phyloP scores from a whole-genome alignment of 2,329 filamentous ascomycete genomes.

The Colletotrichum ledebouriae region DNA sequence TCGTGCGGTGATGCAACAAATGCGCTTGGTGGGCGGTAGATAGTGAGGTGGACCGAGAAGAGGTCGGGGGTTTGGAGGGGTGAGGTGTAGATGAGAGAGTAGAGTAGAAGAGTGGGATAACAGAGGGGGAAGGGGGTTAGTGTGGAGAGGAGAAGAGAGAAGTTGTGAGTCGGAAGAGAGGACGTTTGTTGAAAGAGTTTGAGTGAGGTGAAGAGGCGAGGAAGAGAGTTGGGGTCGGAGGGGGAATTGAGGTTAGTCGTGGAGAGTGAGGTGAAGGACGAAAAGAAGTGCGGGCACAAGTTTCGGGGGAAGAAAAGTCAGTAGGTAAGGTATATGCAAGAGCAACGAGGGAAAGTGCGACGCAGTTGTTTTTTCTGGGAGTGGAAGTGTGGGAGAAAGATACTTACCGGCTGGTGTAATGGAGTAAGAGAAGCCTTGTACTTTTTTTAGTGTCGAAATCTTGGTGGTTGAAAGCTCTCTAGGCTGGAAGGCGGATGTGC shows the following conservation, averaged over 20 bases:
- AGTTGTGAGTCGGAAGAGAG: constrained; percentile 45
- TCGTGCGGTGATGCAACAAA: constrained; percentile 23
- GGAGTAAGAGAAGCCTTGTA: constrained; percentile 3
- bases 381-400: constrained; percentile 22
- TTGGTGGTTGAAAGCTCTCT: constrained; percentile 21
- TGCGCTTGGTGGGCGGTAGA: constrained; percentile 20
- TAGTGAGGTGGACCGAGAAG: constrained; percentile 27
- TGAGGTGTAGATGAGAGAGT: constrained; percentile 41
- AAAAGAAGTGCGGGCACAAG: constrained; percentile 47
- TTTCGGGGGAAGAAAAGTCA: constrained; percentile 45
- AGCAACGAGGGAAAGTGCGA: constrained; percentile 44
- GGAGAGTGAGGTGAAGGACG: constrained; percentile 45
- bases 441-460: constrained; percentile 1
- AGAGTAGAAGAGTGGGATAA: constrained; percentile 40
- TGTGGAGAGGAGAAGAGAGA: constrained; percentile 40
- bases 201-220: constrained; percentile 47
- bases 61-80: constrained; percentile 36
- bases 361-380: constrained; percentile 29
- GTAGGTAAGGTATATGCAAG: constrained; percentile 46
- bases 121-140: constrained; percentile 28
- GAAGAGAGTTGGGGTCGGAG: constrained; percentile 45
- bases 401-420: constrained; percentile 22
- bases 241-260: constrained; percentile 43
- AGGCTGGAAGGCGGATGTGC: constrained; percentile 11
- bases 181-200: constrained; percentile 45